Evolutionary conservation across 129 eudicot genomes (phyloP), one percentile per base, ranked within the genome.

Genomic region (Pulicaria dysenterica): DNA sequence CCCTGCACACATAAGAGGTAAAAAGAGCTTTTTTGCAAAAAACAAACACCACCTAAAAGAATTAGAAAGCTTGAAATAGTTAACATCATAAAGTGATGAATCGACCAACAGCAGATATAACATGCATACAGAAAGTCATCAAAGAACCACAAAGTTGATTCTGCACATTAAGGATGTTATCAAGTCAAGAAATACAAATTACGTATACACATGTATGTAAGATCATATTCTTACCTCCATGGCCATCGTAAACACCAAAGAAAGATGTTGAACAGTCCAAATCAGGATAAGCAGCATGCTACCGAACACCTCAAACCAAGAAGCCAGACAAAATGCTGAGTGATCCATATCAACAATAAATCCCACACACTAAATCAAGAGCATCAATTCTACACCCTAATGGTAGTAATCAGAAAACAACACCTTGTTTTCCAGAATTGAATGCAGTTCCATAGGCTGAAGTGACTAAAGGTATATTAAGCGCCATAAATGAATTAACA

Each of bases 181-280:
- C 34, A 67, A 58, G n/a, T 42, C 19, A 76, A 65, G 10, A 58
- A 48, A 34, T 11, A 74, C 19, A 24, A 11, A 63, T 24, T 24
- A 24, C 16, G 34, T 44, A 41, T n/a, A 57, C 42, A 36, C 16
- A 39, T 54, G 19, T 58, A 7, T 34, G 15, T 4, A 62, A 13
- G 71, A 36, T 65, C 58, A 46, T 59, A 75, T 14, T 41, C 70
- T 72, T 89, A 89, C 96, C 96, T 73, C 98, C 98, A 82, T 89
- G 98, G 82, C 98, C 98, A 83, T 92, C 98, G 76, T 89, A 92
- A 66, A 92, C 96, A 69, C 89, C 96, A 74, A 89, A 92, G 81
- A 89, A 92, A 62, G 98, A 87, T 6, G 98, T 92, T 12, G 88
- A 85, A 54, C 50, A 57, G 67, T 87, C 96, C 85, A 89, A 78